phyloP scores from a whole-genome alignment of 345 rosid species.

The Iberis pinnata region DNA sequence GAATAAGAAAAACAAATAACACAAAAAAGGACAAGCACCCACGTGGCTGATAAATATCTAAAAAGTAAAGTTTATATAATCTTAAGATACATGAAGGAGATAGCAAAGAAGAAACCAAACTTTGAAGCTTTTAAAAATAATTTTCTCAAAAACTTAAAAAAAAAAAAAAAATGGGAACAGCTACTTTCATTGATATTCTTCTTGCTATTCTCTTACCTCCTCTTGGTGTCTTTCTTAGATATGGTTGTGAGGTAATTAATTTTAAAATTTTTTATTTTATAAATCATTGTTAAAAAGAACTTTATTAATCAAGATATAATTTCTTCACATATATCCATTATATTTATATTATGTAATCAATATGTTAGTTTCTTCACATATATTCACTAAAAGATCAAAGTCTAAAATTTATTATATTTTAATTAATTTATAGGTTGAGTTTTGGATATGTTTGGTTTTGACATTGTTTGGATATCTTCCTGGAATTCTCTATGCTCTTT shows the following conservation, averaged over 20 bases:
- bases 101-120: no score
- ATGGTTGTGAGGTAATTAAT: constrained; percentile 48
- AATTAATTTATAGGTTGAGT: constrained; percentile 42
- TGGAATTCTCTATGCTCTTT: constrained; percentile 73
- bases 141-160: constrained; percentile 3
- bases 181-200: constrained; percentile 57
- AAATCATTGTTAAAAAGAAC: not conserved
- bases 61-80: no score
- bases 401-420: not conserved
- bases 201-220: constrained; percentile 84
- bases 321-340: no score
- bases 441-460: constrained; percentile 81
- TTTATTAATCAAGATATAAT: no score
- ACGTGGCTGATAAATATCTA: no score
- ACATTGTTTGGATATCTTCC: constrained; percentile 68
- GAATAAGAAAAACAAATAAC: no score
- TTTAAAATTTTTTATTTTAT: not conserved
- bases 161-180: constrained; percentile 41
- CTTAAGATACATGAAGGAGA: no score
- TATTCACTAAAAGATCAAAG: no score
- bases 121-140: no score
- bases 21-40: no score
- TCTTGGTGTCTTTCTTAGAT: constrained; percentile 85
- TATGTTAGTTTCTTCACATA: no score
- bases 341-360: no score